These are phyloP conservation scores for Bonia amplexicaulis DNA, from an alignment of 176 grass and related monocot species.

Conservation along the genomic window DNA sequence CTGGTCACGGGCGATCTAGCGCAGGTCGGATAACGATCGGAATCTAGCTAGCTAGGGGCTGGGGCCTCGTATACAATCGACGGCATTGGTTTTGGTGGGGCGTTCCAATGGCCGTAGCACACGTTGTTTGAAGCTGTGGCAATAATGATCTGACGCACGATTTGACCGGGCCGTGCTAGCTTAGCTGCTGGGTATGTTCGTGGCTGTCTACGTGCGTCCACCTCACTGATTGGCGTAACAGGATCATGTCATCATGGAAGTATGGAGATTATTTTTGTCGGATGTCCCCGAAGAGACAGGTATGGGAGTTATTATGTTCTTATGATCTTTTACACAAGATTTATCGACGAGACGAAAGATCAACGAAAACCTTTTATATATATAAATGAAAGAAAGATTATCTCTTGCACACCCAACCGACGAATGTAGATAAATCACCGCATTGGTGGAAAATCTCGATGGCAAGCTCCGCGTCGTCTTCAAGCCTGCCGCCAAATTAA, in stretches of 20 bases:
- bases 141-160: conserved; percentile 4
- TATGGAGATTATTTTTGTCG: background rate
- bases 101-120: conserved; percentile 1
- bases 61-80: background rate
- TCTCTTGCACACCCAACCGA: background rate
- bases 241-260: background rate
- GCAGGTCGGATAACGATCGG: background rate
- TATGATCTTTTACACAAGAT: background rate
- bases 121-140: background rate
- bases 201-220: background rate
- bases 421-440: background rate
- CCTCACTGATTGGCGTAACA: background rate
- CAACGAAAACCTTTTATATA: background rate
- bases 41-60: background rate
- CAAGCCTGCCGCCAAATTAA: background rate
- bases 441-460: background rate
- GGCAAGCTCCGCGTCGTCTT: background rate
- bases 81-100: background rate
- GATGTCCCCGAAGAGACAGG: background rate
- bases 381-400: background rate
- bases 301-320: background rate
- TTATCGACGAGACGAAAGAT: background rate
- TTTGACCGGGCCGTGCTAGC: background rate
- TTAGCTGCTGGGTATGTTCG: background rate
- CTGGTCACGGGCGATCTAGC: background rate